Conservation (phyloP, 2,329 filamentous ascomycete genomes). For the Pseudogymnoascus sp. region DNA sequence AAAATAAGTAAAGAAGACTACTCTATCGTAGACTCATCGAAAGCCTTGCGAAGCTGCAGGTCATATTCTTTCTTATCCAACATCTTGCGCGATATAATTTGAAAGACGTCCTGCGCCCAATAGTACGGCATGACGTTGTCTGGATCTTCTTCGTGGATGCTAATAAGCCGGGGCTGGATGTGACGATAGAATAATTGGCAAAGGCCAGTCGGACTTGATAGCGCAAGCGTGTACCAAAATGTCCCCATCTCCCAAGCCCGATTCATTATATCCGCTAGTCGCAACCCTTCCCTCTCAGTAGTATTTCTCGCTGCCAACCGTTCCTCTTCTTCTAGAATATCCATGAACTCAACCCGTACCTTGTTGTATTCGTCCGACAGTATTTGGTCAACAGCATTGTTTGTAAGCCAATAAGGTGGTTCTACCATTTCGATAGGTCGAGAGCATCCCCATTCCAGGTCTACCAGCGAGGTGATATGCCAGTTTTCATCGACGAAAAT, state of each 20-base stretch:
- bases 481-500: conserved; percentile 32
- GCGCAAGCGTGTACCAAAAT: conserved; percentile 23
- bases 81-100: conserved; percentile 12
- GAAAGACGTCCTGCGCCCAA: conserved; percentile 13
- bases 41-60: conserved; percentile 13
- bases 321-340: conserved; percentile 19
- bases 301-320: conserved; percentile 14
- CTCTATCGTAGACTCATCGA: conserved; percentile 12
- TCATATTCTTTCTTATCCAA: conserved; percentile 14
- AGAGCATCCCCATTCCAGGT: conserved; percentile 30
- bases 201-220: conserved; percentile 21
- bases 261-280: conserved; percentile 5
- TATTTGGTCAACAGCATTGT: conserved; percentile 15
- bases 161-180: conserved; percentile 20
- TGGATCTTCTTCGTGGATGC: conserved; percentile 11
- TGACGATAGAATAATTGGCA: conserved; percentile 21
- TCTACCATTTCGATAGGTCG: conserved; percentile 27
- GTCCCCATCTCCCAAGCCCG: conserved; percentile 20
- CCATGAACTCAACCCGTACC: conserved; percentile 19
- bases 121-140: conserved; percentile 14
- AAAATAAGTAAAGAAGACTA: background rate
- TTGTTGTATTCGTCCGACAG: conserved; percentile 14
- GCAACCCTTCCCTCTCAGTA: conserved; percentile 13
- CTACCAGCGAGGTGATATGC: conserved; percentile 29
- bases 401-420: conserved; percentile 29